Percentiles rank a stretch among this genome's conserved stretches.
phyloP scores from a whole-genome alignment of 2,329 filamentous ascomycete species.

The Pseudodiploospora longispora region DNA sequence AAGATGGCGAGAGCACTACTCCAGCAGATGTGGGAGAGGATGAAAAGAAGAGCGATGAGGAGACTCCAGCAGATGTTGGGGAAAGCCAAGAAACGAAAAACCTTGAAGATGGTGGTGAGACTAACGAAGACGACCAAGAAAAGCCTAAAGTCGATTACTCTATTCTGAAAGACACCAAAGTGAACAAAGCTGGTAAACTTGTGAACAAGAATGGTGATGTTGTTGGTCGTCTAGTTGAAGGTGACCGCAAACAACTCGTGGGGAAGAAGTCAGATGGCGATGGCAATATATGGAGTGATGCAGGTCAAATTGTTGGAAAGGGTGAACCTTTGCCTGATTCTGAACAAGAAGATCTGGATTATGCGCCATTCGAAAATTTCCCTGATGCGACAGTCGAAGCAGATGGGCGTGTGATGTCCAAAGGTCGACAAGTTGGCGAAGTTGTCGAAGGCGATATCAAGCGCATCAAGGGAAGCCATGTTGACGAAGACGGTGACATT shows the following conservation, averaged over 20 bases:
- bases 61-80: not conserved
- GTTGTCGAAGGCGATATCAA: constrained; percentile 57
- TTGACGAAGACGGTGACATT: constrained; percentile 63
- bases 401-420: constrained; percentile 43
- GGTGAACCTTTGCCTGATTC: constrained; percentile 50
- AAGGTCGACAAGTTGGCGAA: constrained; percentile 49
- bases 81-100: not conserved
- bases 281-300: constrained; percentile 64
- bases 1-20: not conserved
- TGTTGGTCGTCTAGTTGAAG: constrained; percentile 56
- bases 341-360: constrained; percentile 41
- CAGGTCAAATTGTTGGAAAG: constrained; percentile 58
- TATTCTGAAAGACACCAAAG: constrained; percentile 42
- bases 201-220: constrained; percentile 44
- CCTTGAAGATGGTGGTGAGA: constrained; percentile 4
- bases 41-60: constrained; percentile 1
- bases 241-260: constrained; percentile 54
- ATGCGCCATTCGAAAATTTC: constrained; percentile 51
- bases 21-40: constrained; percentile 2
- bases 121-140: constrained; percentile 15
- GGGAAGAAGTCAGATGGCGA: constrained; percentile 57
- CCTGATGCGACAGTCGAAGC: constrained; percentile 44
- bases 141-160: constrained; percentile 34
- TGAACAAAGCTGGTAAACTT: constrained; percentile 53
- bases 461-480: constrained; percentile 54